Percentiles rank a stretch among this genome's conserved stretches.
phyloP scores from a whole-genome alignment of 257 asterid genomes.

The Solanum bulbocastanum region DNA sequence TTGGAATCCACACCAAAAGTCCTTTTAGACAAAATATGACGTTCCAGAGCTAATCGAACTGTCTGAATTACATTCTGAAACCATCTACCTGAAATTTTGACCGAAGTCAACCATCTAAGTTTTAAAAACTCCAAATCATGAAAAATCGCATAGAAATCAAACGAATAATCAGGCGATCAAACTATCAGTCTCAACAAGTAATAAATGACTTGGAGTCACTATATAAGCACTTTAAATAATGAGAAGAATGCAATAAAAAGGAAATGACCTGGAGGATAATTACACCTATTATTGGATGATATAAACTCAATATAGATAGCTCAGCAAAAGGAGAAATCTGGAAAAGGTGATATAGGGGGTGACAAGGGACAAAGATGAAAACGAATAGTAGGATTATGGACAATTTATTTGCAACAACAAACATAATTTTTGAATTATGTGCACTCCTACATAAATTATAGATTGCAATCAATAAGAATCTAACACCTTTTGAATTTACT shows the following conservation, averaged over 20 bases:
- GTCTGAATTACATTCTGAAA: no score
- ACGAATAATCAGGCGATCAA: no score
- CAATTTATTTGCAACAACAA: neutral
- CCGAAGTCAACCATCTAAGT: no score
- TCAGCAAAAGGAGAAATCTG: no score
- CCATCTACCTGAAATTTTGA: no score
- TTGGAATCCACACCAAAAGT: no score
- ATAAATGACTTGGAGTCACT: neutral
- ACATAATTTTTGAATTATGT: neutral
- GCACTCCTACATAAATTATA: neutral
- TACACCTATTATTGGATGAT: neutral
- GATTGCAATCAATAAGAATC: neutral
- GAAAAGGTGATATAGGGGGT: neutral
- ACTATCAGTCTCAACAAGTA: no score
- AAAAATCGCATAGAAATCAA: no score
- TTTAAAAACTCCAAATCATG: no score
- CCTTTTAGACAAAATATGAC: no score
- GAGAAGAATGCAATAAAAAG: neutral
- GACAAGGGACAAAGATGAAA: neutral
- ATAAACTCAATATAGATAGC: neutral
- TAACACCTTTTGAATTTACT: neutral
- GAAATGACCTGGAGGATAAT: neutral
- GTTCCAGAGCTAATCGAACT: no score
- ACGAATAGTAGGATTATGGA: neutral
- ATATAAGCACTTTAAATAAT: no score